phyloP scores from a whole-genome alignment of 306 rosid genomes.

The Citrullus amarus region DNA sequence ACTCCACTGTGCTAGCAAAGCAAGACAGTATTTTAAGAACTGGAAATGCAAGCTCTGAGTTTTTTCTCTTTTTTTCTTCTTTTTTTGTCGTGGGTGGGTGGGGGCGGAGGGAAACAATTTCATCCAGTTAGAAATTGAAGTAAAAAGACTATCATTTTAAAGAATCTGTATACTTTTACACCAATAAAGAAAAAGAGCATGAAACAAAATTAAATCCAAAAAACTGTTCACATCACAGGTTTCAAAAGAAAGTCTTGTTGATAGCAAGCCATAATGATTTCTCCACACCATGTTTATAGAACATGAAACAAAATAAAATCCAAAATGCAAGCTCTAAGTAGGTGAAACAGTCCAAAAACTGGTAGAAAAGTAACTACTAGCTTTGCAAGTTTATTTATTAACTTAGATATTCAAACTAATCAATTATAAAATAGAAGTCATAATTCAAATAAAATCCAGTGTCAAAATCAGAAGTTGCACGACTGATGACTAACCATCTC shows the following conservation, averaged over 20 bases:
- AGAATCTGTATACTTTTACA: neutral
- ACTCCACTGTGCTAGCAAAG: neutral
- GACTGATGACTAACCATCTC: conserved; percentile 57
- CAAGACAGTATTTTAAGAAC: neutral
- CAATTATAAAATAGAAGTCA: neutral
- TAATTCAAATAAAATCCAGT: neutral
- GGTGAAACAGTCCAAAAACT: neutral
- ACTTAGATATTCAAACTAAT: neutral
- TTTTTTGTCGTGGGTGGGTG: too few species aligned
- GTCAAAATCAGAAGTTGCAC: neutral
- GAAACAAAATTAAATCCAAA: neutral
- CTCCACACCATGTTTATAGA: neutral
- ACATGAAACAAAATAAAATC: neutral
- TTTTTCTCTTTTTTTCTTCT: too few species aligned
- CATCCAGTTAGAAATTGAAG: neutral
- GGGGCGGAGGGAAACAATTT: too few species aligned
- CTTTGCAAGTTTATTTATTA: neutral
- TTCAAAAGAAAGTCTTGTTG: neutral
- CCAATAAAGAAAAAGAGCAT: neutral
- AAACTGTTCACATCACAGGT: neutral
- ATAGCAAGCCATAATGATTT: neutral
- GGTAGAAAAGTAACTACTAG: neutral
- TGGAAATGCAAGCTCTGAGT: neutral
- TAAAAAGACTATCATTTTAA: neutral
- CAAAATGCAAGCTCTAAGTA: neutral